These are phyloP conservation scores for Chamaecyparis obtusa DNA, from an alignment of 75 land plant species.

Conservation along the genomic window DNA sequence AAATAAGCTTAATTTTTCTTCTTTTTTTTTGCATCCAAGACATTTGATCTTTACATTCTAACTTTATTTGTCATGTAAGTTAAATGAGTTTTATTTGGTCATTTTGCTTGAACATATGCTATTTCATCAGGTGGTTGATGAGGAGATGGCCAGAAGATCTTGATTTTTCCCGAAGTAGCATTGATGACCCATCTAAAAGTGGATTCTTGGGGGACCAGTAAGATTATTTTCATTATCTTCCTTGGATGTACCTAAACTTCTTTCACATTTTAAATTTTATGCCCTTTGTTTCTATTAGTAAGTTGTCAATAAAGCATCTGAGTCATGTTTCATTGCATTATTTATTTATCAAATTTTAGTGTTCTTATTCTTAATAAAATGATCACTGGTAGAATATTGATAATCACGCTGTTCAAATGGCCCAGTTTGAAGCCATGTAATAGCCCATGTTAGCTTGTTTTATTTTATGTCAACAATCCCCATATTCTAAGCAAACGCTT, in stretches of 20 bases:
- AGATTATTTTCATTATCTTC: background rate
- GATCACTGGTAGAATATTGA: no score
- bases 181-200: background rate
- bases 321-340: background rate
- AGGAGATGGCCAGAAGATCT: conserved; percentile 12
- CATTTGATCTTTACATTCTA: background rate
- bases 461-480: background rate
- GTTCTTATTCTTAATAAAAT: no score
- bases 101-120: conserved; percentile 1
- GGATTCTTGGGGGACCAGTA: conserved; percentile 9
- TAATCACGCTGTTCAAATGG: background rate
- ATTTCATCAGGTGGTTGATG: conserved; percentile 5
- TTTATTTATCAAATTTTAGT: background rate
- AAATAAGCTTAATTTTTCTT: background rate
- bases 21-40: background rate
- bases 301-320: background rate
- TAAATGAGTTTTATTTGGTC: background rate
- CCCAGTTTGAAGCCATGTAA: background rate
- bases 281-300: background rate
- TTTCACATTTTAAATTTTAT: background rate
- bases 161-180: background rate
- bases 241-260: background rate
- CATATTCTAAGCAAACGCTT: background rate
- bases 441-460: background rate
- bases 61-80: background rate